Conservation (phyloP, 2,329 filamentous ascomycete genomes). For the Boeremia lycopersici region DNA sequence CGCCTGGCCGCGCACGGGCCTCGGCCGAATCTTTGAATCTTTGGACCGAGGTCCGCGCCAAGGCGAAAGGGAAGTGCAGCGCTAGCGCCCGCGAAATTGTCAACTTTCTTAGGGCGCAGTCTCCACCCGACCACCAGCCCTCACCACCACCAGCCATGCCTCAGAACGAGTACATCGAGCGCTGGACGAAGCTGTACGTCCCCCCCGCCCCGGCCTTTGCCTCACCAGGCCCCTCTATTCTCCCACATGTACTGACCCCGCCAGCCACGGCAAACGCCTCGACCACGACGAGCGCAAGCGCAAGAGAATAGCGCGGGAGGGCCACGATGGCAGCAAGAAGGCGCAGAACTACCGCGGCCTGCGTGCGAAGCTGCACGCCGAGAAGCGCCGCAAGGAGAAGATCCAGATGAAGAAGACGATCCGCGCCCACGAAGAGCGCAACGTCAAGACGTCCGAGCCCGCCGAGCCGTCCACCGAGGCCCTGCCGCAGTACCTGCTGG, state of each 20-base stretch:
- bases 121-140: slow-evolving; percentile 12
- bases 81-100: slow-evolving; percentile 8
- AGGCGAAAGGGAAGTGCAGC: slow-evolving; percentile 18
- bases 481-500: slow-evolving; percentile 90
- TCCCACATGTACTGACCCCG: slow-evolving; percentile 23
- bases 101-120: slow-evolving; percentile 7
- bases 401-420: slow-evolving; percentile 59
- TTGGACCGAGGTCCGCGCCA: slow-evolving; percentile 18
- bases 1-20: too few relatives aligned
- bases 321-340: slow-evolving; percentile 84
- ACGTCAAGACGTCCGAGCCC: slow-evolving; percentile 83
- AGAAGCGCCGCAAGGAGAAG: slow-evolving; percentile 95
- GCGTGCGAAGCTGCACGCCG: slow-evolving; percentile 88
- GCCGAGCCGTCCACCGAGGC: slow-evolving; percentile 81
- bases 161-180: slow-evolving; percentile 80
- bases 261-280: slow-evolving; percentile 54
- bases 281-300: slow-evolving; percentile 88
- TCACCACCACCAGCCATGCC: slow-evolving; percentile 57
- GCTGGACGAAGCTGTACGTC: slow-evolving; percentile 69
- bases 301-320: slow-evolving; percentile 86
- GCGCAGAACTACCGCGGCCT: slow-evolving; percentile 93
- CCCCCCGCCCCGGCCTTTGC: slow-evolving; percentile 27
- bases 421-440: slow-evolving; percentile 93
- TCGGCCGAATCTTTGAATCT: background rate
- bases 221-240: background rate